These are phyloP conservation scores for Chaetomium globosum DNA, from an alignment of 2,329 filamentous ascomycete species.

Conservation along the genomic window DNA sequence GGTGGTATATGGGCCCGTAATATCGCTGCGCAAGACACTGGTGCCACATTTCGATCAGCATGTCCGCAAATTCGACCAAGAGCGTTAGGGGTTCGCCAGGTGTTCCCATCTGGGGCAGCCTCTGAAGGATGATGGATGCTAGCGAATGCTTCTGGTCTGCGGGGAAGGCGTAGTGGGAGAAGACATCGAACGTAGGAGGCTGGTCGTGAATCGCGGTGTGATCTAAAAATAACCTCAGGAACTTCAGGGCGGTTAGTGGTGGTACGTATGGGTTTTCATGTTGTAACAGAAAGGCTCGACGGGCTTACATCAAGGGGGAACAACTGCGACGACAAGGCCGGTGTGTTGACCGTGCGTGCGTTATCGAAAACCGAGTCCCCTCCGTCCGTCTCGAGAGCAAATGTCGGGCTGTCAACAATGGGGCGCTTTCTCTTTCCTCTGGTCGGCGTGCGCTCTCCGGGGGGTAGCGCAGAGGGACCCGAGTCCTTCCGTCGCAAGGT, in stretches of 20 bases:
- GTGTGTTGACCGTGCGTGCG: slow-evolving; percentile 37
- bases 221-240: slow-evolving; percentile 65
- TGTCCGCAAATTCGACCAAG: slow-evolving; percentile 64
- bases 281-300: no score
- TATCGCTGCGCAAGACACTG: slow-evolving; percentile 66
- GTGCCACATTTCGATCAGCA: slow-evolving; percentile 69
- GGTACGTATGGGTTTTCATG: neutral
- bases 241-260: slow-evolving; percentile 46
- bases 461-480: slow-evolving; percentile 49
- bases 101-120: slow-evolving; percentile 61
- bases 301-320: slow-evolving; percentile 50
- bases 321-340: slow-evolving; percentile 27
- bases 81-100: slow-evolving; percentile 56
- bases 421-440: slow-evolving; percentile 72
- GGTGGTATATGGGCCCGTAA: slow-evolving; percentile 64
- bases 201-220: slow-evolving; percentile 59
- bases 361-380: slow-evolving; percentile 41
- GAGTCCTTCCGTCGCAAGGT: slow-evolving; percentile 45
- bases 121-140: slow-evolving; percentile 68
- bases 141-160: slow-evolving; percentile 65
- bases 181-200: slow-evolving; percentile 66
- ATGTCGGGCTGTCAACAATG: slow-evolving; percentile 65
- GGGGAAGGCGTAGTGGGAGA: slow-evolving; percentile 66
- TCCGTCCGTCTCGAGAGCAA: slow-evolving; percentile 57
- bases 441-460: slow-evolving; percentile 62